Base-by-base conservation (phyloP, 2,329 filamentous ascomycete genomes). In the Aureobasidium lini region DNA sequence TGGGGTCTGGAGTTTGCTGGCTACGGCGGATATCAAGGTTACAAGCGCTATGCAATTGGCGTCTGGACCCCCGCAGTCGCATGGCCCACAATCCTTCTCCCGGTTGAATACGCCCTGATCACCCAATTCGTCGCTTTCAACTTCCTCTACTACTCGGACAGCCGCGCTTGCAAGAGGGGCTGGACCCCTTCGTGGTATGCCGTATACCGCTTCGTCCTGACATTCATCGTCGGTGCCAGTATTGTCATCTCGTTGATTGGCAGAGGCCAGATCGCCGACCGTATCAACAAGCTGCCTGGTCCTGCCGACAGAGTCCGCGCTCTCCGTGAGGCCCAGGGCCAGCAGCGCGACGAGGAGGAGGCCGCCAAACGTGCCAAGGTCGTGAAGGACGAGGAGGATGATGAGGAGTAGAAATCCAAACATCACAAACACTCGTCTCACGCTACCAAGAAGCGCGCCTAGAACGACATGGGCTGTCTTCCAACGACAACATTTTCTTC, bases 141-240 rank as follows among this genome's bases (percentile, higher is more conserved):
- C 60, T 85, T 85, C 66, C 81, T 96, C 62, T 96, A 96, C 79
- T 93, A 93, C 71, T 85, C 85, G 61, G 92, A 96, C 70, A 80
- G 87, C 7, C 82, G 85, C 31, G 90, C 90, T 13, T 82, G 87
- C 8, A 80, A 81, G 54, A 78, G 79, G 42, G 92, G 91, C 64
- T 94, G 89, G 86, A 86, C 87, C 2, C 92, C 92, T 28, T 70
- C 79, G 39, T 96, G 92, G 92, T 96, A 96, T 72, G 82, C 80
- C 61, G 88, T 86, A 52, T 96, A 96, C 77, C 89, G 93, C 36
- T 96, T 96, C 73, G 86, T 95, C 8, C 80, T 96, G 66, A 96
- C 93, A 2, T 93, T 92, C 71, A 82, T 96, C 62, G 92, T 96
- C 31, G 92, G 93, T 40, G 79, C 84, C 44, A 86, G 88, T 63